Conservation (phyloP, 805 yeast species). For the Ogataea degrootiae region DNA sequence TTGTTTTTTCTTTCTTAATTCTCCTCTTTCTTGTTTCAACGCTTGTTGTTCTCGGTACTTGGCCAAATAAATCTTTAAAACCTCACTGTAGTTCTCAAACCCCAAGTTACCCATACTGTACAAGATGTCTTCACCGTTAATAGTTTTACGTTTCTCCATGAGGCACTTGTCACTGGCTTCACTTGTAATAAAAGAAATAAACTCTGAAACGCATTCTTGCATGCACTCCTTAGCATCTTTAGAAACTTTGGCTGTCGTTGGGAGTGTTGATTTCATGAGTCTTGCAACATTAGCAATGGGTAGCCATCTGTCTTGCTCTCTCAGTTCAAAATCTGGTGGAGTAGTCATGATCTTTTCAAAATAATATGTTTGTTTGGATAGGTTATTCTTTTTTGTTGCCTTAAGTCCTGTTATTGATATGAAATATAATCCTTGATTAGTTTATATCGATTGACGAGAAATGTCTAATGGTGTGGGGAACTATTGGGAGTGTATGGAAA, state of each 20-base stretch:
- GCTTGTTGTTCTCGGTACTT: slow-evolving; percentile 74
- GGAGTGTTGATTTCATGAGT: slow-evolving; percentile 71
- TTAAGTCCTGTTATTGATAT: no score
- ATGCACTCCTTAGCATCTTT: slow-evolving; percentile 77
- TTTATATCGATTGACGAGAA: no score
- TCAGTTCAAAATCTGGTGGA: slow-evolving; percentile 41
- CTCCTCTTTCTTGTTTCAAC: slow-evolving; percentile 62
- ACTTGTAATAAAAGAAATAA: slow-evolving; percentile 62
- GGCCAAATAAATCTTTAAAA: slow-evolving; percentile 61
- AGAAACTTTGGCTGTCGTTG: slow-evolving; percentile 68
- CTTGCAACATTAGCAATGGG: slow-evolving; percentile 67
- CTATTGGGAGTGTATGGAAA: no score
- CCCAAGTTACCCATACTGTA: slow-evolving; percentile 62
- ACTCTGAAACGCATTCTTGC: slow-evolving; percentile 54
- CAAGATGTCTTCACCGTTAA: slow-evolving; percentile 65
- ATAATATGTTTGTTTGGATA: no score
- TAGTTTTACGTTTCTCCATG: slow-evolving; percentile 63
- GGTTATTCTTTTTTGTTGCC: no score
- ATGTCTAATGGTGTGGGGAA: no score
- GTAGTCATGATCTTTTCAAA: background rate
- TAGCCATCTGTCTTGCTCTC: slow-evolving; percentile 58
- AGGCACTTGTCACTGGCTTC: slow-evolving; percentile 61
- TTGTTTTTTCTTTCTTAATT: slow-evolving; percentile 31
- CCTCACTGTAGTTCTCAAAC: slow-evolving; percentile 67
- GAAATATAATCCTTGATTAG: no score